These are phyloP conservation scores for Bruguiera gymnorhiza DNA, from an alignment of 345 rosid genomes.

Conservation along the genomic window DNA sequence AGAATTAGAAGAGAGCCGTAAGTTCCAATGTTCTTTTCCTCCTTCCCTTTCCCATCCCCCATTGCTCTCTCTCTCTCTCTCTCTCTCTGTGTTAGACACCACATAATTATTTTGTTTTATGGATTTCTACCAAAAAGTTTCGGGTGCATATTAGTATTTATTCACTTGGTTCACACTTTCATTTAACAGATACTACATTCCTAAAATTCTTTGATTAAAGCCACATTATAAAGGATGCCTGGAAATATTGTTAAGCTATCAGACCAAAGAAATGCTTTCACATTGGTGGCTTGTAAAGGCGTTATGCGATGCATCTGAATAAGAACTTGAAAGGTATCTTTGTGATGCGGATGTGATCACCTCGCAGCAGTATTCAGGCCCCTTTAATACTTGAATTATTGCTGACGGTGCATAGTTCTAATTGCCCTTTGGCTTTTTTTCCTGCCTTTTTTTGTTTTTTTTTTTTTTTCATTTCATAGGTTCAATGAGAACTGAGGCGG, in stretches of 20 bases:
- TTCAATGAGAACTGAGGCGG: constrained; percentile 29
- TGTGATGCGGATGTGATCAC: background rate
- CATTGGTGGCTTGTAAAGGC: background rate
- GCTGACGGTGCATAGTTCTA: background rate
- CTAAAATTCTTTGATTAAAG: no score
- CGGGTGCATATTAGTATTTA: background rate
- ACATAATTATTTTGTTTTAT: no score
- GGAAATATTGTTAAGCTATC: background rate
- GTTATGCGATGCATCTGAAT: background rate
- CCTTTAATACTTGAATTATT: background rate
- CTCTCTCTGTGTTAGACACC: no score
- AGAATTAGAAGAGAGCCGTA: constrained; percentile 45
- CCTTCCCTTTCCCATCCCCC: background rate
- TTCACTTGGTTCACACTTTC: background rate
- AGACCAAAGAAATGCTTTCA: background rate
- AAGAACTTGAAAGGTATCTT: background rate
- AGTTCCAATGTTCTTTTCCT: constrained; percentile 25
- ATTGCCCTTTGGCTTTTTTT: background rate
- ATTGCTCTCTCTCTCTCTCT: no score
- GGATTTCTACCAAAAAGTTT: background rate
- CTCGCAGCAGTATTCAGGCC: background rate
- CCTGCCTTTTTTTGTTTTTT: background rate
- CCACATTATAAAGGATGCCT: background rate
- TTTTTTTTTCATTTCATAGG: constrained; percentile 31
- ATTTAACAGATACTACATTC: background rate